These are phyloP conservation scores for Malus domestica DNA, from an alignment of 306 rosid species.

Conservation along the genomic window DNA sequence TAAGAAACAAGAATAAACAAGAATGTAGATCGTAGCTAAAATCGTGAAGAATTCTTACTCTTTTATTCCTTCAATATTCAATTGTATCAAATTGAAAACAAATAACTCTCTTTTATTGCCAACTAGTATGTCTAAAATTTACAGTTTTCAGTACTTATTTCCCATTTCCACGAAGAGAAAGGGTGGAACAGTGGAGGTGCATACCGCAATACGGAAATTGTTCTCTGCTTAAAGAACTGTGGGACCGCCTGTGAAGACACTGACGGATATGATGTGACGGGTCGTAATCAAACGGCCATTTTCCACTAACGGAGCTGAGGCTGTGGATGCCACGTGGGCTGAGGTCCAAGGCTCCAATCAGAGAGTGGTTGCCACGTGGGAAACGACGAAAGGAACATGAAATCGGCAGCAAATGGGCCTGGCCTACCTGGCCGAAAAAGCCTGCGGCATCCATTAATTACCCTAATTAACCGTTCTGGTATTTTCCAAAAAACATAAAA, in stretches of 20 bases:
- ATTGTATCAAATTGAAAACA: no score
- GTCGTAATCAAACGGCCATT: conserved; percentile 32
- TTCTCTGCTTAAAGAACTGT: not conserved
- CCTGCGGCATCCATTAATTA: conserved; percentile 12
- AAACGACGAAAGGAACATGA: not conserved
- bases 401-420: conserved; percentile 10
- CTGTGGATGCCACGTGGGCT: conserved; percentile 35
- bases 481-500: not conserved
- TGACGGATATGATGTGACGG: conserved; percentile 27
- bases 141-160: not conserved
- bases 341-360: conserved; percentile 30
- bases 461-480: not conserved
- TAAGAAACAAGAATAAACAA: not conserved
- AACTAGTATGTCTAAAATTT: no score
- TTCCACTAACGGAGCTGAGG: not conserved
- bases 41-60: not conserved
- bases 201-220: not conserved
- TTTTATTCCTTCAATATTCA: not conserved
- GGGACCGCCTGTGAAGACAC: conserved; percentile 17
- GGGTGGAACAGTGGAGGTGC: not conserved
- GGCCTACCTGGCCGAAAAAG: not conserved
- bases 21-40: not conserved
- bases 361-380: conserved; percentile 41
- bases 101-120: no score
- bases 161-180: no score